Base-by-base conservation (phyloP, 176 grass and related monocot genomes). In the Paspalum vaginatum region DNA sequence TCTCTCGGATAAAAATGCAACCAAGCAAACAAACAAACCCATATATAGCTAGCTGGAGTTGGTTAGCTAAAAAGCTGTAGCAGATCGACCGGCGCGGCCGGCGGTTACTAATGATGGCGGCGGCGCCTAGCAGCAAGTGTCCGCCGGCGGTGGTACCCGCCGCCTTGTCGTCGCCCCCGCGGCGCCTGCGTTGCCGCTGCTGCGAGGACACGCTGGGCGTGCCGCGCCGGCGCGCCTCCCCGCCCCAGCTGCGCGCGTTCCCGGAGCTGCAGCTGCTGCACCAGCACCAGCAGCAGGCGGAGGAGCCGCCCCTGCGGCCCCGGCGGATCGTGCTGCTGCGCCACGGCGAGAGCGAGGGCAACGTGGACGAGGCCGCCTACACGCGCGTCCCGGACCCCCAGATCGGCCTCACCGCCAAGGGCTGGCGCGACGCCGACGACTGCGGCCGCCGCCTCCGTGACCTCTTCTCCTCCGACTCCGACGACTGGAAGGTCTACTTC, bases 321-420 rank as follows among this genome's bases (percentile, higher is more conserved):
- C 89, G 91, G 17, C 86, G 94, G 38, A 97, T 97, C 74, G 86
- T 94, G 53, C 81, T 97, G 60, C 89, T 91, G 9, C 89, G 94
- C 0, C 94, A 97, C 82, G 94, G 94, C 21, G 75, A 94, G 87
- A 94, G 94, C 85, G 91, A 94, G 82, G 94, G 91, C 1, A 94
- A 97, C 77, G 91, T 97, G 20, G 94, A 97, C 44, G 94, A 97
- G 75, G 42, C 45, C 17, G 83, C 75, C 9, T 97, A 94, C 82
- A 85, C 94, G 51, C 91, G 91, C 50, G 87, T 97, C 0, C 94
- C 91, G 0, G 94, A 94, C 85, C 94, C 91, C n/a, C 69, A 77
- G 45, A 97, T 97, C 75, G 89, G 89, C 1, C 87, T 97, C 24
- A 97, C 91, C n/a, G 40, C 73, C 4, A 57, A 75, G 54, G 94